Conservation (phyloP, 306 rosid genomes). For the Nissolia schottii region DNA sequence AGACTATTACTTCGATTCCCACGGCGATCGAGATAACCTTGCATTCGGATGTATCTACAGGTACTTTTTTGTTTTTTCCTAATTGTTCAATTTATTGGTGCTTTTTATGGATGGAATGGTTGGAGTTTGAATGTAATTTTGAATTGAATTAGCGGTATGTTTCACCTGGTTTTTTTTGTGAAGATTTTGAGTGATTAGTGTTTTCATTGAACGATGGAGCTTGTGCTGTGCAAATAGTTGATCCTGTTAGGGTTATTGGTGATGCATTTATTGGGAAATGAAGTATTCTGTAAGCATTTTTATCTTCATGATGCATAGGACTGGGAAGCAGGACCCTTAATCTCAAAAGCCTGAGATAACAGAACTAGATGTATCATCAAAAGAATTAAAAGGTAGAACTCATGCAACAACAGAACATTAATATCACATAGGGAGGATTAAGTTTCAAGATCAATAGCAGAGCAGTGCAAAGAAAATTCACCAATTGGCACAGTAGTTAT, state of each 20-base stretch:
- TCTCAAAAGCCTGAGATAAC: too few species aligned
- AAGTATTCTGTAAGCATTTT: not conserved
- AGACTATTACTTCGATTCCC: constrained; percentile 76
- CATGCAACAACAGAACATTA: too few species aligned
- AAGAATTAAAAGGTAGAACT: too few species aligned
- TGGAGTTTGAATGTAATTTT: not conserved
- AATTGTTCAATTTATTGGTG: not conserved
- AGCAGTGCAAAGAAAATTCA: too few species aligned
- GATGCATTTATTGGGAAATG: not conserved
- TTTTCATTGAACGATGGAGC: not conserved
- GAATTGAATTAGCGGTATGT: not conserved
- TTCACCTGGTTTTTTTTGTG: not conserved
- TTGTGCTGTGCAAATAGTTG: not conserved
- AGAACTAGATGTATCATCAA: too few species aligned
- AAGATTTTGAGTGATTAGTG: not conserved
- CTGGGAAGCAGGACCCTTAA: not conserved
- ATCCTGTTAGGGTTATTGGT: not conserved
- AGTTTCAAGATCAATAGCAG: too few species aligned
- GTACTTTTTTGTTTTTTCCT: constrained; percentile 18
- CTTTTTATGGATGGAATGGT: not conserved
- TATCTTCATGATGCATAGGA: not conserved
- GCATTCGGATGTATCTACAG: constrained; percentile 73
- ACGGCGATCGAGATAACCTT: constrained; percentile 74
- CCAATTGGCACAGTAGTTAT: too few species aligned
- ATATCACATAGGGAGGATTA: too few species aligned